These are phyloP conservation scores for Ogataea pini DNA, from an alignment of 805 yeast genomes.

Conservation along the genomic window DNA sequence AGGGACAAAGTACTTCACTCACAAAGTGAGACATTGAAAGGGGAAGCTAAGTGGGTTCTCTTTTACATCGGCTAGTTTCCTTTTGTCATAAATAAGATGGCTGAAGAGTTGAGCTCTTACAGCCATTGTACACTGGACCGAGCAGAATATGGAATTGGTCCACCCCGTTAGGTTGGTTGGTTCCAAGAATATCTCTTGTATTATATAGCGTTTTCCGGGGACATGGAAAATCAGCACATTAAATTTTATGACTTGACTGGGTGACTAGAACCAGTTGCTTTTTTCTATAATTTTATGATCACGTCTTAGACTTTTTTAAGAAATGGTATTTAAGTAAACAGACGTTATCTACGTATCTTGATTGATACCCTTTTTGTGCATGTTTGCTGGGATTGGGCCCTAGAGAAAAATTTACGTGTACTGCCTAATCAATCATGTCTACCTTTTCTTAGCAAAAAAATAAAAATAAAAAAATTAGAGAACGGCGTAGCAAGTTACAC, in stretches of 20 bases:
- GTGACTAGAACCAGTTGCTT: background rate
- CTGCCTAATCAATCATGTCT: background rate
- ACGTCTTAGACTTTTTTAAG: background rate
- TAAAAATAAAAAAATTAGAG: background rate
- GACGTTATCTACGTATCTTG: background rate
- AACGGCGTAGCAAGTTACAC: conserved; percentile 1
- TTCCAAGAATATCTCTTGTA: background rate
- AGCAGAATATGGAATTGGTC: background rate
- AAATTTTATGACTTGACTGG: conserved; percentile 1
- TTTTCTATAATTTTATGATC: background rate
- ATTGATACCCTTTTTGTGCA: background rate
- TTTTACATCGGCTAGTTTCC: background rate
- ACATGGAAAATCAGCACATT: background rate
- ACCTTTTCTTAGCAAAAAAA: background rate
- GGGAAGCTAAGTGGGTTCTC: background rate
- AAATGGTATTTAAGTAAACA: background rate
- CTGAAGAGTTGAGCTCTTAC: conserved; percentile 3
- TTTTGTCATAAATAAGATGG: background rate
- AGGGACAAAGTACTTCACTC: no score
- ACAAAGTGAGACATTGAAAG: background rate
- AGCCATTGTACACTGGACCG: conserved; percentile 7
- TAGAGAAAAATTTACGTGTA: background rate
- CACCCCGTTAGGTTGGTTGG: background rate
- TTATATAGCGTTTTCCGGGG: conserved; percentile 1
- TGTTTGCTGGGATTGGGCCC: background rate